These are phyloP conservation scores for Sapria himalayana DNA, from an alignment of 345 rosid genomes.

Conservation along the genomic window DNA sequence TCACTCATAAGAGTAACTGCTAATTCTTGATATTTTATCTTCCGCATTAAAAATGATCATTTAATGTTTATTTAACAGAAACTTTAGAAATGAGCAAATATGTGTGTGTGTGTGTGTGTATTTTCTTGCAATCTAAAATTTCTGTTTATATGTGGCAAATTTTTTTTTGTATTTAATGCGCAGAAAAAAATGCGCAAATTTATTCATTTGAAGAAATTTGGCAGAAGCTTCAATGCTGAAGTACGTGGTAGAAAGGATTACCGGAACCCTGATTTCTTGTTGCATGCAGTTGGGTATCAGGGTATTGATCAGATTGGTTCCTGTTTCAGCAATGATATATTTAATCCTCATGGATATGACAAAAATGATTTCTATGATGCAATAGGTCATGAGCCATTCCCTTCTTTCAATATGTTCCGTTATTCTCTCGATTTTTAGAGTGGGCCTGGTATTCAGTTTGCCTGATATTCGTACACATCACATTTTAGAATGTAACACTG, in stretches of 20 bases:
- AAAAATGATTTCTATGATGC: slow-evolving; percentile 58
- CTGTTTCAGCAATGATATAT: slow-evolving; percentile 81
- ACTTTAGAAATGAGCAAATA: no score
- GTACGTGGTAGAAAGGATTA: slow-evolving; percentile 89
- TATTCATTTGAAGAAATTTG: slow-evolving; percentile 51
- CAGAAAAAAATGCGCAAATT: slow-evolving; percentile 73
- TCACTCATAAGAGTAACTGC: no score
- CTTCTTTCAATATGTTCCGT: background rate
- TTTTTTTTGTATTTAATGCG: no score
- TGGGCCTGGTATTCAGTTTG: no score
- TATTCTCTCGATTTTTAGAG: no score
- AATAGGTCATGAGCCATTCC: slow-evolving; percentile 34
- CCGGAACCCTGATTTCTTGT: slow-evolving; percentile 78
- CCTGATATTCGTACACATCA: no score
- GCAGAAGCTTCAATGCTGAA: slow-evolving; percentile 89
- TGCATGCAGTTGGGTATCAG: slow-evolving; percentile 86
- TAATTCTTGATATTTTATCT: no score
- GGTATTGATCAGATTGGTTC: slow-evolving; percentile 85
- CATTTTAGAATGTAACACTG: no score
- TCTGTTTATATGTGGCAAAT: background rate
- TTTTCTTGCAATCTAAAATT: no score
- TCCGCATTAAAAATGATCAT: no score
- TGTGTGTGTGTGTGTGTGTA: no score
- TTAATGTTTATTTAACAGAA: no score
- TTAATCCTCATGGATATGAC: slow-evolving; percentile 85